Conservation (phyloP, 2,329 filamentous ascomycete species). For the Neurospora sp. region DNA sequence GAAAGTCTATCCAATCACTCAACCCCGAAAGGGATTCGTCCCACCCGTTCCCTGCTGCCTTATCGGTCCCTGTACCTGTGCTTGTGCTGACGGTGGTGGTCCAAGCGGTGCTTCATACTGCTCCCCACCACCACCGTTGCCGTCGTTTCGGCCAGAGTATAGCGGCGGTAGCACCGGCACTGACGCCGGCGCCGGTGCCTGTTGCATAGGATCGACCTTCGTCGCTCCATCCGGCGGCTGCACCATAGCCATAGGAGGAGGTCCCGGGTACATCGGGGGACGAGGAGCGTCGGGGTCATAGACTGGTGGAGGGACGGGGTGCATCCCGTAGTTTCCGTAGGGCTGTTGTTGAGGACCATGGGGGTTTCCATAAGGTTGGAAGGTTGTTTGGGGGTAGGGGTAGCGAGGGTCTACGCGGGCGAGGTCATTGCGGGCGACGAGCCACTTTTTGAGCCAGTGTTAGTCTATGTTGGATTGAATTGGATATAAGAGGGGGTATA, state of each 20-base stretch:
- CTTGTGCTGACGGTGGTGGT: constrained; percentile 31
- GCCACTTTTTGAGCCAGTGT: constrained; percentile 30
- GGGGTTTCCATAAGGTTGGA: constrained; percentile 25
- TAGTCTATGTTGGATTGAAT: background rate
- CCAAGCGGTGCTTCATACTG: constrained; percentile 37
- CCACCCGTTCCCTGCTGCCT: constrained; percentile 11
- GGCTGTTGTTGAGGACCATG: constrained; percentile 15
- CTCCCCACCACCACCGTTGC: constrained; percentile 10
- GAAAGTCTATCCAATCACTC: constrained; percentile 11
- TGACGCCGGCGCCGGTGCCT: constrained; percentile 9
- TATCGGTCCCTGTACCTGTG: background rate
- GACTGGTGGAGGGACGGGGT: constrained; percentile 43
- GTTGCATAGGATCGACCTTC: constrained; percentile 45
- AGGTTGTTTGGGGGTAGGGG: constrained; percentile 32
- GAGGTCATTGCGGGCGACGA: constrained; percentile 37
- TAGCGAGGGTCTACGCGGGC: constrained; percentile 40
- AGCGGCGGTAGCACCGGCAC: constrained; percentile 19
- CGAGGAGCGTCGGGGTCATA: constrained; percentile 44
- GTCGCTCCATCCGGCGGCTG: constrained; percentile 27
- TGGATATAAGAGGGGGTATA: background rate
- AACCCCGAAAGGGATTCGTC: constrained; percentile 14
- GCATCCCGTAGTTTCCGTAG: constrained; percentile 44
- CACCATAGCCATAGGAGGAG: constrained; percentile 11
- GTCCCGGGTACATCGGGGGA: constrained; percentile 46
- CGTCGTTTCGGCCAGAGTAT: constrained; percentile 8